These are phyloP conservation scores for Lactarius hatsudake DNA, from an alignment of 768 basidiomycete genomes.

Conservation along the genomic window DNA sequence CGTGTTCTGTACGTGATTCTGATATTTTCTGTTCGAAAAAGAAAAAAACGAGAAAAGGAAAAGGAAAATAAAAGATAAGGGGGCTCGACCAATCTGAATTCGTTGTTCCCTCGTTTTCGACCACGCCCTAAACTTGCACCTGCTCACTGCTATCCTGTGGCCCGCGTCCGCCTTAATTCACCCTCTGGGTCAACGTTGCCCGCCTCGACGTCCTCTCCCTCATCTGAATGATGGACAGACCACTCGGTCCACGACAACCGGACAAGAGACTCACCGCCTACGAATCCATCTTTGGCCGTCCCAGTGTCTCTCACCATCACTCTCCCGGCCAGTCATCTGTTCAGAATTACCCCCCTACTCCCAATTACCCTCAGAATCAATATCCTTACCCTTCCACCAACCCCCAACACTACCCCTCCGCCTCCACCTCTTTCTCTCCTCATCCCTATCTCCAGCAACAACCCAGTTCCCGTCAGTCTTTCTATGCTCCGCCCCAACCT, in stretches of 20 bases:
- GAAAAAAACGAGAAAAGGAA: neutral
- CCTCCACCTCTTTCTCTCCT: conserved; percentile 40
- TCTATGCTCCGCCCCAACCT: conserved; percentile 35
- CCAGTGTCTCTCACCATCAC: conserved; percentile 54
- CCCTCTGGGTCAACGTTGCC: neutral
- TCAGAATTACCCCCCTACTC: conserved; percentile 25
- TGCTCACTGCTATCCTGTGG: neutral
- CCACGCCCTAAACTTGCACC: neutral
- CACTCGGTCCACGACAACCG: conserved; percentile 56
- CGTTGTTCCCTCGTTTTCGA: conserved; percentile 9
- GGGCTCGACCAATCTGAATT: neutral
- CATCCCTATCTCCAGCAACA: conserved; percentile 30
- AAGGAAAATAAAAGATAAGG: neutral
- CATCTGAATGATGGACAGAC: conserved; percentile 44
- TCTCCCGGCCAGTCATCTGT: conserved; percentile 27
- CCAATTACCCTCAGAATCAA: conserved; percentile 30
- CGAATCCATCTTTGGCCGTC: conserved; percentile 84
- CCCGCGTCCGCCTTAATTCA: neutral
- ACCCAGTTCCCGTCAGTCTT: conserved; percentile 40
- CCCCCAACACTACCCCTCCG: conserved; percentile 33
- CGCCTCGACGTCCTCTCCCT: conserved; percentile 1
- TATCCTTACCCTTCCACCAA: conserved; percentile 40
- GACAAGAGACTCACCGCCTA: conserved; percentile 82
- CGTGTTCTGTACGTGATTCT: neutral
- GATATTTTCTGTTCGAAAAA: neutral